A percentile compares a stretch with the other conserved stretches of the same genome.
These are phyloP conservation scores for Xylaria castorea DNA, from an alignment of 495 filamentous ascomycete species.

Conservation along the genomic window DNA sequence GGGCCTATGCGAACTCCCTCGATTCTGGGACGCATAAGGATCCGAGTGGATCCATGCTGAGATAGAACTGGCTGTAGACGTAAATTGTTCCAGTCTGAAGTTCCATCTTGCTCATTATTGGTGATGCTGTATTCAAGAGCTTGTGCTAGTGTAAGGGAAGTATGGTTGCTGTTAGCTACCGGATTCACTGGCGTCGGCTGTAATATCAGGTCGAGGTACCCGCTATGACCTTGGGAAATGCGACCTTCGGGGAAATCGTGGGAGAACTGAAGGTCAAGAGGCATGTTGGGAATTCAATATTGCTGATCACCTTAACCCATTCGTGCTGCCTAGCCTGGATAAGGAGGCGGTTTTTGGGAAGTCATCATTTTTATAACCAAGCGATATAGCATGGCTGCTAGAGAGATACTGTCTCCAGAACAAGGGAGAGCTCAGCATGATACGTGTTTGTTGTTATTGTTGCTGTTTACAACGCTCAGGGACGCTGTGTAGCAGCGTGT, in stretches of 20 bases:
- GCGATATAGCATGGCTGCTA: background rate
- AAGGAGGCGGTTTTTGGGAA: background rate
- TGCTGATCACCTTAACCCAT: background rate
- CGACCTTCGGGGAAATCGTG: background rate
- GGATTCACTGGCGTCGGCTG: background rate
- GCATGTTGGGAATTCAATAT: background rate
- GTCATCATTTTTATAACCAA: background rate
- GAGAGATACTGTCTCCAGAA: background rate
- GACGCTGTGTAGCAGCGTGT: background rate
- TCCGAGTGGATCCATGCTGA: background rate
- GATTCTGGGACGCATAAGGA: slow-evolving; percentile 6
- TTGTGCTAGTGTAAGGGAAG: background rate
- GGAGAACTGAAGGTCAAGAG: background rate
- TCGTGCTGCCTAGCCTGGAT: background rate
- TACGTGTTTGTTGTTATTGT: background rate
- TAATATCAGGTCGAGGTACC: background rate
- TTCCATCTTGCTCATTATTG: background rate
- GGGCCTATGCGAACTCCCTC: background rate
- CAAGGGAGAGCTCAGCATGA: background rate
- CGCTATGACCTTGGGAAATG: background rate
- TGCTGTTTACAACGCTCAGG: background rate
- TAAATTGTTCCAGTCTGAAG: background rate
- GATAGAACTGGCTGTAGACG: background rate
- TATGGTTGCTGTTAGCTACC: background rate
- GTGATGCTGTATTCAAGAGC: background rate